A percentile compares a stretch with the other conserved stretches of the same genome.
Evolutionary conservation across 495 filamentous ascomycete species (phyloP).

Genomic region (Talaromyces adpressus): DNA sequence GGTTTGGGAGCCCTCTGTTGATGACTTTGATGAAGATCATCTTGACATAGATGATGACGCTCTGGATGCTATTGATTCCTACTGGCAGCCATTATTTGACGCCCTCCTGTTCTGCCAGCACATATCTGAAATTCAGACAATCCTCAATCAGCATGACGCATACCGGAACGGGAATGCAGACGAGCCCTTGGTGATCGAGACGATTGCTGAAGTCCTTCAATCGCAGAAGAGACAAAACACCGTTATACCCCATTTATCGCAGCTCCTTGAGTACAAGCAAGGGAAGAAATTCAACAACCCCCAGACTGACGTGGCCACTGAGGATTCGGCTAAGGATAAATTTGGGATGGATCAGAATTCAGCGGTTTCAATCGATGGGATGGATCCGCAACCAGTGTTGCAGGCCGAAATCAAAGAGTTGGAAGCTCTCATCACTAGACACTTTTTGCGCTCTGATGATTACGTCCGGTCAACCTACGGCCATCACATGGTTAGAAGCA

Average conservation of each 20-base stretch:
- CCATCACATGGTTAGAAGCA: slow-evolving; percentile 25
- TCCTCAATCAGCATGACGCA: slow-evolving; percentile 11
- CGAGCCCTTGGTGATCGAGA: neutral
- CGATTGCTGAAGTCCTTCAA: neutral
- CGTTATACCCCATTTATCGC: neutral
- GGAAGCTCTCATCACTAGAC: slow-evolving; percentile 19
- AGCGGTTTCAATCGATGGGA: neutral
- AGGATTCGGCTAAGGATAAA: neutral
- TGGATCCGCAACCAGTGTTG: neutral
- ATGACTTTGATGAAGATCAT: slow-evolving; percentile 14
- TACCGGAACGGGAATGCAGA: neutral
- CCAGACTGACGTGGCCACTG: neutral
- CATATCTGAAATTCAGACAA: slow-evolving; percentile 19
- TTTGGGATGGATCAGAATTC: neutral
- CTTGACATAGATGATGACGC: slow-evolving; percentile 26
- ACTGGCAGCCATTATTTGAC: slow-evolving; percentile 39
- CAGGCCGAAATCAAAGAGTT: slow-evolving; percentile 20
- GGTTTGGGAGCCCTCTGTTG: slow-evolving; percentile 13
- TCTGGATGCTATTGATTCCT: slow-evolving; percentile 27
- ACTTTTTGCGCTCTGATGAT: slow-evolving; percentile 20
- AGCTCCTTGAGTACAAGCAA: neutral
- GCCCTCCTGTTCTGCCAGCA: slow-evolving; percentile 39
- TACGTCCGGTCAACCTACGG: slow-evolving; percentile 28
- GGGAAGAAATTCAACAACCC: neutral
- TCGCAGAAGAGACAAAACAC: neutral